Evolutionary conservation across 2,329 filamentous ascomycete species (phyloP), one percentile per base, ranked within the genome.

Genomic region (Hypoxylon sp.): DNA sequence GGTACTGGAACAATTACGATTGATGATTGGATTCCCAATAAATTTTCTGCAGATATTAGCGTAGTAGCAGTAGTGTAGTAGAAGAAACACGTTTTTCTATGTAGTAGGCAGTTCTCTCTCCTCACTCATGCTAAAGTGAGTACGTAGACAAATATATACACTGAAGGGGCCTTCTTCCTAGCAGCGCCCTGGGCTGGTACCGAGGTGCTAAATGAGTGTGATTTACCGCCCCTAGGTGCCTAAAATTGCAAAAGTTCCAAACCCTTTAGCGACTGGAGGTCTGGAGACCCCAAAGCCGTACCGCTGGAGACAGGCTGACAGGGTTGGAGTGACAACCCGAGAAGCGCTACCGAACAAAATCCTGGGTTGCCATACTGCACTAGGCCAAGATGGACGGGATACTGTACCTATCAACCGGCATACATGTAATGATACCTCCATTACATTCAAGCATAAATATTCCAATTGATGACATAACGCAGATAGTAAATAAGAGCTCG

Each of bases 21-120:
- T 50, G 56, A 68, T 67, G 61, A 70, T 68, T 70, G 61, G 67
- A 47, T 63, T 65, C 65, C 65, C 65, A 55, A 48, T 45, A 62
- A 59, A 70, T 56, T 60, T 47, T 56, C 45, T 51, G 55, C 65
- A 61, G 58, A 68, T 52, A 61, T 70, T 68, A 65, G 67, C 58
- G 64, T 63, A 58, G 51, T 37, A 67, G 61, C 48, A 50, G 45
- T 27, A 45, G 9, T 34, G 25, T 37, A 43, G 23, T 34, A 55
- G 39, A 65, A 29, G 16, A 63, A 58, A 63, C 63, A 65, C 56
- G 66, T 59, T 58, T 65, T 63, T 60, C 56, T 54, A n/a, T 27
- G 3, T 27, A 60, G 61, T 69, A 54, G 57, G 21, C 55, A 60
- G 30, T 21, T 46, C 25, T 41, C 43, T 51, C n/a, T 43, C 45